Conservation (phyloP, 2,329 filamentous ascomycete species). For the Colletotrichum orbiculare region DNA sequence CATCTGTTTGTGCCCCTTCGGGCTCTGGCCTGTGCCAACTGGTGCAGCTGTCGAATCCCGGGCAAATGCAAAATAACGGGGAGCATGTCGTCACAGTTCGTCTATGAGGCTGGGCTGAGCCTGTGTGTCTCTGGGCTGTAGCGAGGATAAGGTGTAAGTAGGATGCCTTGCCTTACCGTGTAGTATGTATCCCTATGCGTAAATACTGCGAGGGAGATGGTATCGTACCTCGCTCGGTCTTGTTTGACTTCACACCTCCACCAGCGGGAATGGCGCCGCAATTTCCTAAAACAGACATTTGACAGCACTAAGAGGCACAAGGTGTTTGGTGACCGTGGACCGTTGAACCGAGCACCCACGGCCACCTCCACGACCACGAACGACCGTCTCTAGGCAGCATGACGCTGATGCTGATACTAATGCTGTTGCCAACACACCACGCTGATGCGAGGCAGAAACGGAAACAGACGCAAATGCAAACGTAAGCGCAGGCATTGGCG, state of each 20-base stretch:
- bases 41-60: constrained; percentile 11
- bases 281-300: constrained; percentile 30
- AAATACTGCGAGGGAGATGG: no score
- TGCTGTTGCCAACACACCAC: constrained; percentile 1
- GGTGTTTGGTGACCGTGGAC: constrained; percentile 10
- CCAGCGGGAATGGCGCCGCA: constrained; percentile 30
- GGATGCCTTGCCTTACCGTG: constrained; percentile 14
- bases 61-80: constrained; percentile 21
- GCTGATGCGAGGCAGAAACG: constrained; percentile 13
- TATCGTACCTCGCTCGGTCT: not conserved
- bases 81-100: constrained; percentile 35
- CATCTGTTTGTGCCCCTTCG: constrained; percentile 31
- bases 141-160: constrained; percentile 5
- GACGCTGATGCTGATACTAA: no score
- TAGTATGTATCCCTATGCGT: no score
- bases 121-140: constrained; percentile 26
- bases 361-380: no score
- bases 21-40: constrained; percentile 15
- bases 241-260: constrained; percentile 15
- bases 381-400: no score
- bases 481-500: not conserved
- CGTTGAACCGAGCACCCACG: not conserved
- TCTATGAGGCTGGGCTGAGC: constrained; percentile 28
- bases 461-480: constrained; percentile 10
- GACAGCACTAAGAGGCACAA: constrained; percentile 27